Evolutionary conservation across 768 basidiomycete species (phyloP).

Genomic region (Trametes coccinea): DNA sequence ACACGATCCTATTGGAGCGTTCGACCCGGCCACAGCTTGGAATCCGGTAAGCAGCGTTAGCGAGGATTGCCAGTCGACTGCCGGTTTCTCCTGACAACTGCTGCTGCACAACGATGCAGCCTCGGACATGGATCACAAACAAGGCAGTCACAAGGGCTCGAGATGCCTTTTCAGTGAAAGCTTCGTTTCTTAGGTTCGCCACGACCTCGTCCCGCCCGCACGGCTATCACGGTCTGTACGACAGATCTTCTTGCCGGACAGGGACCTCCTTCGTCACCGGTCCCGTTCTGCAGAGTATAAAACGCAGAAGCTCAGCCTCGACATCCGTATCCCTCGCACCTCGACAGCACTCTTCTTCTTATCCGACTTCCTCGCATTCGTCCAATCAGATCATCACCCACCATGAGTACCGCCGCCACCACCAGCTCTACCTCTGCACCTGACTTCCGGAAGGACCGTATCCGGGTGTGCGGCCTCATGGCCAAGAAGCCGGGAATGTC

Average conservation of each 20-base stretch:
- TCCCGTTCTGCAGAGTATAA: background rate
- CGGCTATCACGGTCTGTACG: background rate
- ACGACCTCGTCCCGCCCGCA: background rate
- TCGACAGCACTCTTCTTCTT: no score
- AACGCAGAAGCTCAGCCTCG: background rate
- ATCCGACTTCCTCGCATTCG: background rate
- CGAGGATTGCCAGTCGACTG: no score
- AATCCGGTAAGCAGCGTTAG: no score
- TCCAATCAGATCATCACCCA: background rate
- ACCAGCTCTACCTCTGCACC: background rate
- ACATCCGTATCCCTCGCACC: background rate
- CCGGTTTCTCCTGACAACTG: no score
- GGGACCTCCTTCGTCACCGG: background rate
- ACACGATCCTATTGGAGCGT: no score
- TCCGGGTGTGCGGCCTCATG: conserved; percentile 7
- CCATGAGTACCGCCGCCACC: background rate
- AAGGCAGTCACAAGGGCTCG: background rate
- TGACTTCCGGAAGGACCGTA: conserved; percentile 2
- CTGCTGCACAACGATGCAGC: background rate
- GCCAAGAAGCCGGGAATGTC: conserved; percentile 10
- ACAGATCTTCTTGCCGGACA: background rate
- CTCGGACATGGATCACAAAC: background rate
- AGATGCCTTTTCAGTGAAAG: background rate
- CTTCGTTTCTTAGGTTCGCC: background rate
- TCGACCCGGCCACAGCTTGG: no score